Percentiles rank a stretch among this genome's conserved stretches.
phyloP scores from a whole-genome alignment of 2,329 filamentous ascomycete species.

The Volutella citrinella region DNA sequence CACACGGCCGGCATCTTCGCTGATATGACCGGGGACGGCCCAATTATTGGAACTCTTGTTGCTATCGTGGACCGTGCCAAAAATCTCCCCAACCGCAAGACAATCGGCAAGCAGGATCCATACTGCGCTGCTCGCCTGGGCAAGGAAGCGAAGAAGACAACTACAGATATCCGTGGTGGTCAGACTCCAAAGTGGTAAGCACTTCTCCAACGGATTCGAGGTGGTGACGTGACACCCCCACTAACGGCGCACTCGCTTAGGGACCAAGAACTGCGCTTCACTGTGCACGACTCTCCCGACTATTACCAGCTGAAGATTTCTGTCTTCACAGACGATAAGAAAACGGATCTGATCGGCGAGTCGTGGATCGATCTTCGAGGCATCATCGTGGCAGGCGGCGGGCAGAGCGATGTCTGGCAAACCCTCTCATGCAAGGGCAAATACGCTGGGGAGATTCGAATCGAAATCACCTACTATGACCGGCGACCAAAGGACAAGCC shows the following conservation, averaged over 20 bases:
- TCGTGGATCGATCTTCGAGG: conserved; percentile 81
- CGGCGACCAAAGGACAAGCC: conserved; percentile 78
- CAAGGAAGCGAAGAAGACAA: conserved; percentile 97
- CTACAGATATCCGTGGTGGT: conserved; percentile 87
- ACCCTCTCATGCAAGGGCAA: conserved; percentile 83
- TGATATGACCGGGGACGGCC: conserved; percentile 90
- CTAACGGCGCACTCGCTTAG: conserved; percentile 51
- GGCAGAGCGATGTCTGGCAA: conserved; percentile 95
- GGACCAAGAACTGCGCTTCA: conserved; percentile 97
- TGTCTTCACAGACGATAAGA: conserved; percentile 97
- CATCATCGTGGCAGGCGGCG: conserved; percentile 80
- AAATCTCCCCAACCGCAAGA: conserved; percentile 94
- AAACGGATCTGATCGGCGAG: conserved; percentile 93
- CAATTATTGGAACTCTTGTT: conserved; percentile 88
- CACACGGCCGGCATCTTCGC: conserved; percentile 93
- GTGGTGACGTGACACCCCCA: too few species aligned
- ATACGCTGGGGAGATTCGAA: conserved; percentile 90
- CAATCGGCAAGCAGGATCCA: conserved; percentile 97
- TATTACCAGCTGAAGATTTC: conserved; percentile 96
- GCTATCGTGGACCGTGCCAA: conserved; percentile 91
- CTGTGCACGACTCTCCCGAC: conserved; percentile 92
- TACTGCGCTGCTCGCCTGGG: conserved; percentile 92
- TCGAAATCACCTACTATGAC: conserved; percentile 97
- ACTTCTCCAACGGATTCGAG: too few species aligned
- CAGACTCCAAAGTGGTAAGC: conserved; percentile 91